Percentiles rank a stretch among this genome's conserved stretches.
These are phyloP conservation scores for Acacia acuminata DNA, from an alignment of 306 rosid species.

Conservation along the genomic window DNA sequence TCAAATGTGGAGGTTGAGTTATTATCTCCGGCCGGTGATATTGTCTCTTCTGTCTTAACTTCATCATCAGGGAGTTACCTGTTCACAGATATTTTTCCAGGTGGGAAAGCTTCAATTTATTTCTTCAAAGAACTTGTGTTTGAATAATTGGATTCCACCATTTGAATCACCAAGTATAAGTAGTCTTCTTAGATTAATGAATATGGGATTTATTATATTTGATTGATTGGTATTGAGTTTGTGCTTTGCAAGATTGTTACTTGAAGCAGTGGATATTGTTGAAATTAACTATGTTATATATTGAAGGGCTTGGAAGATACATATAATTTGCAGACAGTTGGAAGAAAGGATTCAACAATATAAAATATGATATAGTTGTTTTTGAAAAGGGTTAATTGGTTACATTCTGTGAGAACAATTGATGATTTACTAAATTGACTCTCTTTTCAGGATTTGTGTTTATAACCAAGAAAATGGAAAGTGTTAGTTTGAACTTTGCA, in stretches of 20 bases:
- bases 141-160: constrained; percentile 1
- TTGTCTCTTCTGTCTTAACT: constrained; percentile 72
- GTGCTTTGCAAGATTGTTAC: background rate
- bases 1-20: constrained; percentile 80
- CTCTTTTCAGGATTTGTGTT: constrained; percentile 9
- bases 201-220: constrained; percentile 3
- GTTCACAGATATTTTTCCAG: constrained; percentile 85
- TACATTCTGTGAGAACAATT: background rate
- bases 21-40: constrained; percentile 62
- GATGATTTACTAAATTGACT: background rate
- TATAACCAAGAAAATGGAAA: background rate
- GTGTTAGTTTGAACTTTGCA: constrained; percentile 1
- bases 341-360: constrained; percentile 8
- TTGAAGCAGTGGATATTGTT: constrained; percentile 4
- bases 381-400: constrained; percentile 7
- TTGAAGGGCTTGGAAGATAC: background rate
- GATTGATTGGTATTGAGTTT: background rate
- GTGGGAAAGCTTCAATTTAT: constrained; percentile 43
- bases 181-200: constrained; percentile 10
- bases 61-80: constrained; percentile 74
- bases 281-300: background rate
- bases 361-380: constrained; percentile 21
- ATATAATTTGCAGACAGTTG: background rate
- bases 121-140: constrained; percentile 22
- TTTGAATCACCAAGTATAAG: constrained; percentile 16